Base-by-base conservation (phyloP, 2,329 filamentous ascomycete species). In the Lasiodiplodia hormozganensis region DNA sequence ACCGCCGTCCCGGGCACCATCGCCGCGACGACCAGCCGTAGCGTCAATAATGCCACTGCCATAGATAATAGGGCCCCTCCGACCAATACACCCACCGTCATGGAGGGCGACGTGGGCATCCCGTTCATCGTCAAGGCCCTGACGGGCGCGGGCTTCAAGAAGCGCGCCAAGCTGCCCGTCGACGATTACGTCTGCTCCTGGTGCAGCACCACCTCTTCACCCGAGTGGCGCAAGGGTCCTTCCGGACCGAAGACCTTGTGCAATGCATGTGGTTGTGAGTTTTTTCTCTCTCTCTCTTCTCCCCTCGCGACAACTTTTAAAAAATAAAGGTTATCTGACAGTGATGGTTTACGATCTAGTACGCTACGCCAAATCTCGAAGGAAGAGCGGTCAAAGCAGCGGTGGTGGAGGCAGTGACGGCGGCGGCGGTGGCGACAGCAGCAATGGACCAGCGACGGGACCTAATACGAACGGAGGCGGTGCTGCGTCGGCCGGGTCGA, bases 221-320 rank as follows among this genome's bases (percentile, higher is more conserved):
- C 66, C 8, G 66, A 68, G 54, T 68, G 66, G 66, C 56, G 66
- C 16, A 60, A 58, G 49, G 66, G 66, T 4, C 66, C 66, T 0
- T 8, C 11, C 4, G 66, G 66, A 1, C 66, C 66, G 23, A 68
- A 68, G 49, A 68, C 16, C 12, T 5, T 68, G 66, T 68, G 66
- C 34, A 68, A 68, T 56, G 66, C 66, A 34, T 68, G 66, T 36
- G 66, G 66, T 23, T 25, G 66, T 68, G 34, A 68, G 66, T 51
- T 3, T 65, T 52, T 16, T 52, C 25, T n/a, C 2, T 4, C 25
- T 25, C 40, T 23, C 2, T 47, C 31, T 23, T 11, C 18, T 18
- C 34, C 16, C 28, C 12, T 28, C 25, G 25, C 25, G 4, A 28
- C 25, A 28, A 4, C 25, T 28, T 4, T 28, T 4, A 28, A 28